A percentile compares a stretch with the other conserved stretches of the same genome.
phyloP scores from a whole-genome alignment of 2,329 filamentous ascomycete genomes.

The Neurospora sp. region DNA sequence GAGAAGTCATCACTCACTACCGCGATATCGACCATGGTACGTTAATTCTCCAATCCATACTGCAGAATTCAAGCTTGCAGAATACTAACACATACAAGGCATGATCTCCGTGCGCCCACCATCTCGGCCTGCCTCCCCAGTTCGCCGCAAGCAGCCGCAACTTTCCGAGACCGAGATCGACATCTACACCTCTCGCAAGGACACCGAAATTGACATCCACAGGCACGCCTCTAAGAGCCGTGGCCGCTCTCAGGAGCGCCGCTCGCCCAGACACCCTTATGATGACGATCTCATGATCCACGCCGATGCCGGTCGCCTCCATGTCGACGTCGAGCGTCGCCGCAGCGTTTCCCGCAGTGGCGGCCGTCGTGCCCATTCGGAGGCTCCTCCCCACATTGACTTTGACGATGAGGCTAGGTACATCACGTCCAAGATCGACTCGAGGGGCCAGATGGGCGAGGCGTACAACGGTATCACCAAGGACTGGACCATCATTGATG shows the following conservation, averaged over 20 bases:
- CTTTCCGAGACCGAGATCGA: constrained; percentile 47
- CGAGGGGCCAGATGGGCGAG: constrained; percentile 59
- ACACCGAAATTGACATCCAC: constrained; percentile 49
- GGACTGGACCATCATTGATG: constrained; percentile 74
- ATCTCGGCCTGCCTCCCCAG: constrained; percentile 37
- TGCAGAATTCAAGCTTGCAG: constrained; percentile 1
- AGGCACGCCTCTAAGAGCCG: constrained; percentile 30
- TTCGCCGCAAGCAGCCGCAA: constrained; percentile 31
- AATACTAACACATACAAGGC: constrained; percentile 25
- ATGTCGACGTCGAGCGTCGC: constrained; percentile 31
- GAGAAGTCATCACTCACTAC: constrained; percentile 84
- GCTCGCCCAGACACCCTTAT: constrained; percentile 27
- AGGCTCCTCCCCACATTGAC: constrained; percentile 33
- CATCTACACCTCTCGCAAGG: constrained; percentile 43
- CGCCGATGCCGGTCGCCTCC: constrained; percentile 40
- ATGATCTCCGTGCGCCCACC: constrained; percentile 37
- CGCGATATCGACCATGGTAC: constrained; percentile 78
- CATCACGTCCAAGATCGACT: constrained; percentile 43
- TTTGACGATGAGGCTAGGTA: constrained; percentile 60
- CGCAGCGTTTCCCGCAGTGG: constrained; percentile 18
- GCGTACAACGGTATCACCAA: constrained; percentile 63
- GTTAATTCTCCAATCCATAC: constrained; percentile 19
- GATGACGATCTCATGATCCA: constrained; percentile 60
- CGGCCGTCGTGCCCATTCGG: constrained; percentile 43
- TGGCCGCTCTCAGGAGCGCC: constrained; percentile 26